Base-by-base conservation (phyloP, 352 stramenopile species). In the Phytophthora multivora region DNA sequence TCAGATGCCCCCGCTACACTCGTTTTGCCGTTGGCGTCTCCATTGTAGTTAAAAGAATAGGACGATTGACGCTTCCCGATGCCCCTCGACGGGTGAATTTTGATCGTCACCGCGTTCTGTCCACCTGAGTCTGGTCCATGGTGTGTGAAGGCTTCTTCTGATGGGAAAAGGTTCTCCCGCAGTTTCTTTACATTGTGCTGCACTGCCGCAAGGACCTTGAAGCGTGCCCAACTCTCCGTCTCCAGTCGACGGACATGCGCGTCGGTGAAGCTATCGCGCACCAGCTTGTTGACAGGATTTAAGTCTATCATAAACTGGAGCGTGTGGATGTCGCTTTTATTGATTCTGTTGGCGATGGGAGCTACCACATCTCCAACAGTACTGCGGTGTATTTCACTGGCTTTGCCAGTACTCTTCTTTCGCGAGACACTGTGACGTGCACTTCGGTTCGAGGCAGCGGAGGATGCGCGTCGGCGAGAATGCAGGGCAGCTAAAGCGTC, bases 221-320 rank as follows among this genome's bases (percentile, higher is more conserved):
- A 83, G 8, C 77, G 67, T 5, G 67, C 50, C 82, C 82, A 91
- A 54, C 74, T 83, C 49, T 91, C 82, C 0, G 49, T 50, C 40
- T 91, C 80, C 5, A 91, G 45, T 0, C 63, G 38, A 3, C 43
- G 48, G 4, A 89, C 28, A 10, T 75, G 51, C 8, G 63, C 46
- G 18, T 74, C 71, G 16, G 69, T 52, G 13, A 90, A 57, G 30
- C 62, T 62, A 4, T 76, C 51, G 1, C 69, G 56, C 12, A 90
- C 42, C 19, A 86, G 49, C 26, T 82, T 83, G 59, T 86, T 89
- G 8, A 90, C 51, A 3, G 82, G 80, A 48, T 89, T 90, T 16
- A 91, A 33, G 10, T 75, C 58, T 1, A 79, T 51, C 8, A 90
- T 87, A 36, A 86, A 89, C 59, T 89, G 64, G 19, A 68, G 49